Conservation (phyloP, 2,329 filamentous ascomycete genomes). For the Alternaria sp. region DNA sequence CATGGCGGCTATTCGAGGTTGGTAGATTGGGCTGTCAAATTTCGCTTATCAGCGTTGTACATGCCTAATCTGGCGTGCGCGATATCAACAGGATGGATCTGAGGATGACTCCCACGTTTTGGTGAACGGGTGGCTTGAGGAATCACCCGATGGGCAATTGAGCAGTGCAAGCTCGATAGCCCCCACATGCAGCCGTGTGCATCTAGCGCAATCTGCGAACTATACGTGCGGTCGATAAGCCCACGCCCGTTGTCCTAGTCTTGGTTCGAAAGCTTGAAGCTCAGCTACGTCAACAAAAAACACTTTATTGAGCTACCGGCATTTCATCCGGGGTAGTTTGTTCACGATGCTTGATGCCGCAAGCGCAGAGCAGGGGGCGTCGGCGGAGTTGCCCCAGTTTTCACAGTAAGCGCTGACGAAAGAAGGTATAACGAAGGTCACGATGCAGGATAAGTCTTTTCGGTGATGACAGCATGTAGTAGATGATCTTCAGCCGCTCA, state of each 20-base stretch:
- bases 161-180: not conserved
- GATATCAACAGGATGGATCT: not conserved
- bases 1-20: conserved; percentile 6
- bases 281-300: not conserved
- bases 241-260: not conserved
- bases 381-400: not conserved
- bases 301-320: conserved; percentile 2
- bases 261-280: not conserved
- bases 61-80: not conserved
- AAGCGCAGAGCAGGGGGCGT: not conserved
- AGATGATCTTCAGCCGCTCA: not conserved
- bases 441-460: conserved; percentile 4
- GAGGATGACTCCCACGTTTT: not conserved
- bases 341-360: conserved; percentile 1
- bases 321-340: not conserved
- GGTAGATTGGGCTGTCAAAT: conserved; percentile 5
- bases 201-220: not conserved
- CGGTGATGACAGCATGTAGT: not conserved
- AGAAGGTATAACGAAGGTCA: not conserved
- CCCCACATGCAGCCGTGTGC: conserved; percentile 4
- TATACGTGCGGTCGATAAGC: not conserved
- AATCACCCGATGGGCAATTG: conserved; percentile 2
- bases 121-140: conserved; percentile 1
- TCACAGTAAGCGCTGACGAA: not conserved
- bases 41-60: not conserved